Conservation (phyloP, 176 grass and related monocot genomes). For the Chrysopogon serrulatus region DNA sequence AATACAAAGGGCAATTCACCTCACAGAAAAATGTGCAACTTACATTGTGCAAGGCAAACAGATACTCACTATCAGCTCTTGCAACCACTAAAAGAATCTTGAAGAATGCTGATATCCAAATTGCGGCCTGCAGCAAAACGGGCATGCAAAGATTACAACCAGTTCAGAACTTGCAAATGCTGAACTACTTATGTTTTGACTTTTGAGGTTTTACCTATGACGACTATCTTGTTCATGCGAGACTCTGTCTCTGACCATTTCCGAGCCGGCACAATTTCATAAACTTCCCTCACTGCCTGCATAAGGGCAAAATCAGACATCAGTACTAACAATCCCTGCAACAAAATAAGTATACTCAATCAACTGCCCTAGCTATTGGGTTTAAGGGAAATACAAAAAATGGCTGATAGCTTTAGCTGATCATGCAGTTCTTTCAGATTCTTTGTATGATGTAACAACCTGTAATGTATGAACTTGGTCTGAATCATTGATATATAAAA, state of each 20-base stretch:
- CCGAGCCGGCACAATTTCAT: conserved; percentile 75
- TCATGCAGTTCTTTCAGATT: conserved; percentile 12
- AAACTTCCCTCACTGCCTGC: conserved; percentile 97
- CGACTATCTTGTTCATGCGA: conserved; percentile 72
- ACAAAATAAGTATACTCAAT: background rate
- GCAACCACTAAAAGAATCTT: conserved; percentile 72
- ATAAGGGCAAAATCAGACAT: conserved; percentile 27
- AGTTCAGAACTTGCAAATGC: background rate
- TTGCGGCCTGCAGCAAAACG: conserved; percentile 56
- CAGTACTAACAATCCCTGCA: background rate
- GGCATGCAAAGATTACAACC: conserved; percentile 4
- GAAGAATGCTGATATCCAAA: conserved; percentile 64
- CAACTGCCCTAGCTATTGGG: background rate
- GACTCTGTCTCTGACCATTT: conserved; percentile 65
- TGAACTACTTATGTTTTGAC: conserved; percentile 7
- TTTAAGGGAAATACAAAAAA: background rate
- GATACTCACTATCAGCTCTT: conserved; percentile 9
- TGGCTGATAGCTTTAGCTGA: background rate
- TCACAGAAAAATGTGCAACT: background rate
- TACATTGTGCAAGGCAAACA: background rate
- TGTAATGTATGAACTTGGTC: conserved; percentile 89
- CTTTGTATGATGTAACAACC: conserved; percentile 42
- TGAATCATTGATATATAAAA: conserved; percentile 68
- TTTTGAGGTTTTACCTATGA: conserved; percentile 68
- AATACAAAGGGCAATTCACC: conserved; percentile 1